Evolutionary conservation across 2,329 filamentous ascomycete species (phyloP).

Genomic region (Fusarium sp.): DNA sequence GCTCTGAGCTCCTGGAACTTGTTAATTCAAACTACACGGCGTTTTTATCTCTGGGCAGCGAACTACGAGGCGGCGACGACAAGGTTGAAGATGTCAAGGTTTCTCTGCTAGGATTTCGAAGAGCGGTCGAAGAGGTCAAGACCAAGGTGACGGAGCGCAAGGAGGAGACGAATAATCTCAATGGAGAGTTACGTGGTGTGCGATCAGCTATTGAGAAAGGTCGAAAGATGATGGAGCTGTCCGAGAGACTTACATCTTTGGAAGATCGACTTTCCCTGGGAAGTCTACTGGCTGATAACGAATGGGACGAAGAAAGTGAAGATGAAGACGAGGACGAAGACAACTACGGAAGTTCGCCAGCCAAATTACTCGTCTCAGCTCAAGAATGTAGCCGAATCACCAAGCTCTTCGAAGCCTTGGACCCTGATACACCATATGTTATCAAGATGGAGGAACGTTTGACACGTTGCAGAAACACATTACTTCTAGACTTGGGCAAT

Average conservation of each 20-base stretch:
- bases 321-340: conserved; percentile 53
- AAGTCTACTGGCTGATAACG: conserved; percentile 46
- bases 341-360: conserved; percentile 59
- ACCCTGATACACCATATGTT: conserved; percentile 61
- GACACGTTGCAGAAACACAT: conserved; percentile 64
- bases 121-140: conserved; percentile 82
- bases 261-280: conserved; percentile 72
- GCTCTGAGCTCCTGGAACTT: conserved; percentile 88
- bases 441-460: conserved; percentile 65
- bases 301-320: conserved; percentile 55
- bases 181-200: conserved; percentile 75
- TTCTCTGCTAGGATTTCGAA: conserved; percentile 83
- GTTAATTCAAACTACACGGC: conserved; percentile 96
- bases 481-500: conserved; percentile 65
- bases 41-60: conserved; percentile 84
- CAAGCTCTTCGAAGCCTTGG: conserved; percentile 57
- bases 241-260: conserved; percentile 70
- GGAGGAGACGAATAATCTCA: conserved; percentile 69
- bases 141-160: conserved; percentile 71
- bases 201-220: conserved; percentile 71
- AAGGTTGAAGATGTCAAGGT: conserved; percentile 91
- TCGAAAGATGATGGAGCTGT: conserved; percentile 73
- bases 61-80: conserved; percentile 88
- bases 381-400: conserved; percentile 58
- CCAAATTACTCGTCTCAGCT: conserved; percentile 59